Conservation (phyloP, 2,329 filamentous ascomycete species). For the Pochonia chlamydosporia region DNA sequence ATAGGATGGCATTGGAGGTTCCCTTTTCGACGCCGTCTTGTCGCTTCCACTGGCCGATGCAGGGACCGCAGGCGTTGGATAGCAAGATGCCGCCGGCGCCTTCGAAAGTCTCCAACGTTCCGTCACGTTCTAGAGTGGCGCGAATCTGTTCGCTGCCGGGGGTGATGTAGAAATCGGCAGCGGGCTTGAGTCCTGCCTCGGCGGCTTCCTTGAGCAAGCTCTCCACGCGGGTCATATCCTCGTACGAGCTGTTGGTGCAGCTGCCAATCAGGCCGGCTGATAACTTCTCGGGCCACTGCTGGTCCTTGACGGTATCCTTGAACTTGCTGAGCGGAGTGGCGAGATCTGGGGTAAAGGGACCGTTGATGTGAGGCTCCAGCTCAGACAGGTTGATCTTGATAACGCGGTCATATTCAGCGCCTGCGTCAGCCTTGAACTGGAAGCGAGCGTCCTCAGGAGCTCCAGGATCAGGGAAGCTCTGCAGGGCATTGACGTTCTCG, state of each 20-base stretch:
- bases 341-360: conserved; percentile 92
- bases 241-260: conserved; percentile 98
- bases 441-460: conserved; percentile 42
- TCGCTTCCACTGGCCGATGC: conserved; percentile 92
- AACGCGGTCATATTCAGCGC: conserved; percentile 82
- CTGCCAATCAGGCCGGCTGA: conserved; percentile 93
- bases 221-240: conserved; percentile 96
- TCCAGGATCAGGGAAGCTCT: conserved; percentile 40
- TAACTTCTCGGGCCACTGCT: conserved; percentile 86
- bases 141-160: conserved; percentile 96
- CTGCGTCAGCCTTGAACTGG: conserved; percentile 71
- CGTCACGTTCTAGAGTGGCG: conserved; percentile 84
- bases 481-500: conserved; percentile 57
- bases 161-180: conserved; percentile 90
- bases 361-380: conserved; percentile 94
- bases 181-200: conserved; percentile 83
- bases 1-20: conserved; percentile 87
- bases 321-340: conserved; percentile 90
- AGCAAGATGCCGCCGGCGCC: conserved; percentile 82
- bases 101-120: conserved; percentile 79
- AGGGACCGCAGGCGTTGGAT: conserved; percentile 91
- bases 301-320: conserved; percentile 73
- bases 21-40: conserved; percentile 82
- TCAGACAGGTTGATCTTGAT: conserved; percentile 86
- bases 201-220: conserved; percentile 87